Conservation (phyloP, 139 green algal species). For the Chlorella vulgaris region DNA sequence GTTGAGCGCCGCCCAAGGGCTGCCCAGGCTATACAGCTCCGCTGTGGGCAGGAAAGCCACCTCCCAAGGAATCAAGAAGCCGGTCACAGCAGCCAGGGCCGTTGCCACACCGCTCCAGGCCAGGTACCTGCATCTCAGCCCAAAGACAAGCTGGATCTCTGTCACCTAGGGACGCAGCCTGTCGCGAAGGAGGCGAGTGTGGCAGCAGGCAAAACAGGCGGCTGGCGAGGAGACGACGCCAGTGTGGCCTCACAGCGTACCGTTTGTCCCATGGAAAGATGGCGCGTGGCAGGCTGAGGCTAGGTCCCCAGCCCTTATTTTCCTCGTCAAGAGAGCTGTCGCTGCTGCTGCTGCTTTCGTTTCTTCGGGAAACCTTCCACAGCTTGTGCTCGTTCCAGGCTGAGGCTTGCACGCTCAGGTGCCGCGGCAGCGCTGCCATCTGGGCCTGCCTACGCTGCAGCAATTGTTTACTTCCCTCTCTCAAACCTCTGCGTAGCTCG, state of each 20-base stretch:
- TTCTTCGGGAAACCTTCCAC: not conserved
- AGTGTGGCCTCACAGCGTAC: too few species aligned
- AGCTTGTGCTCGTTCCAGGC: too few species aligned
- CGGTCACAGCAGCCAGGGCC: not conserved
- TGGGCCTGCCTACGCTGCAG: too few species aligned
- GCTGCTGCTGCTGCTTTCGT: not conserved
- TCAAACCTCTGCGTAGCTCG: too few species aligned
- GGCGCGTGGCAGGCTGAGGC: not conserved
- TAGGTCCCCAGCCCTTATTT: not conserved
- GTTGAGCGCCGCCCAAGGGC: not conserved
- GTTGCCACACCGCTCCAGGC: not conserved
- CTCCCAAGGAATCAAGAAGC: slow-evolving; percentile 28
- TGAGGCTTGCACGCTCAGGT: too few species aligned
- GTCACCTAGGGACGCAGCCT: too few species aligned
- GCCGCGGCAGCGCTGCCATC: too few species aligned
- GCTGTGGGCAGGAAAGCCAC: not conserved
- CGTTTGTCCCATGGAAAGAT: not conserved
- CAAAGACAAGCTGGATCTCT: too few species aligned
- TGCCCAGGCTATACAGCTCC: not conserved
- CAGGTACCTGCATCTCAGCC: not conserved
- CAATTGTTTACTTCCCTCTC: too few species aligned
- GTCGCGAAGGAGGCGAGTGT: too few species aligned
- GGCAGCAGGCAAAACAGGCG: too few species aligned
- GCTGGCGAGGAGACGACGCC: too few species aligned
- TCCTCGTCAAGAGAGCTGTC: not conserved